Percentiles rank a stretch among this genome's conserved stretches.
Conservation (phyloP, 1,139 yeast species). For the Sugiyamaella castrensis region DNA sequence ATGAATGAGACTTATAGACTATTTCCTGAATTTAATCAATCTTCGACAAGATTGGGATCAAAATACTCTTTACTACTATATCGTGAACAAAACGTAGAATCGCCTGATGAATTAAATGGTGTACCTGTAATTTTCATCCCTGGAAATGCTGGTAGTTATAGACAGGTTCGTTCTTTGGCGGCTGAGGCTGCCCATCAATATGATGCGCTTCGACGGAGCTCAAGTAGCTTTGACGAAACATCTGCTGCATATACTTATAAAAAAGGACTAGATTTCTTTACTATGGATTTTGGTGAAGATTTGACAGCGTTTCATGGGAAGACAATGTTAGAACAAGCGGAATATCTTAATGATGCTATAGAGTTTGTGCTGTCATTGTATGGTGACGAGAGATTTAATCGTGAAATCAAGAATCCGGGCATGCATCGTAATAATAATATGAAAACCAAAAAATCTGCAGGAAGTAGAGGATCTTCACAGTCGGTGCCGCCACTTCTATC, state of each 20-base stretch:
- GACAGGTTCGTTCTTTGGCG: slow-evolving; percentile 78
- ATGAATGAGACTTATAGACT: slow-evolving; percentile 66
- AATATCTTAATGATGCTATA: slow-evolving; percentile 85
- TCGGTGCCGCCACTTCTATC: background rate
- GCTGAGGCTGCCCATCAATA: slow-evolving; percentile 60
- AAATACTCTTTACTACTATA: slow-evolving; percentile 75
- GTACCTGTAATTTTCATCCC: slow-evolving; percentile 80
- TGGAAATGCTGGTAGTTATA: slow-evolving; percentile 83
- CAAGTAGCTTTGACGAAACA: slow-evolving; percentile 27
- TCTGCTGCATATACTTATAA: slow-evolving; percentile 31
- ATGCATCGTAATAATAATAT: background rate
- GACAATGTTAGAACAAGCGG: slow-evolving; percentile 91
- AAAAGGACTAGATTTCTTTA: slow-evolving; percentile 61
- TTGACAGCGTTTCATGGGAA: slow-evolving; percentile 95
- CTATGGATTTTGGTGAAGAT: slow-evolving; percentile 94
- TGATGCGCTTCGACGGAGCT: slow-evolving; percentile 39
- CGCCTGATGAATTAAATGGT: slow-evolving; percentile 51
- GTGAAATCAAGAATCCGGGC: background rate
- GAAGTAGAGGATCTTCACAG: too few relatives aligned
- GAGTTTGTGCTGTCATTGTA: slow-evolving; percentile 70
- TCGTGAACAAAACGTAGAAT: slow-evolving; percentile 42
- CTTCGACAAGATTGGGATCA: slow-evolving; percentile 64
- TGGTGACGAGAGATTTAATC: slow-evolving; percentile 30
- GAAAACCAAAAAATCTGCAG: background rate
- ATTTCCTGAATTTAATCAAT: slow-evolving; percentile 61